A percentile compares a stretch with the other conserved stretches of the same genome.
These are phyloP conservation scores for Lactuca sativa DNA, from an alignment of 129 eudicot genomes.

Conservation along the genomic window DNA sequence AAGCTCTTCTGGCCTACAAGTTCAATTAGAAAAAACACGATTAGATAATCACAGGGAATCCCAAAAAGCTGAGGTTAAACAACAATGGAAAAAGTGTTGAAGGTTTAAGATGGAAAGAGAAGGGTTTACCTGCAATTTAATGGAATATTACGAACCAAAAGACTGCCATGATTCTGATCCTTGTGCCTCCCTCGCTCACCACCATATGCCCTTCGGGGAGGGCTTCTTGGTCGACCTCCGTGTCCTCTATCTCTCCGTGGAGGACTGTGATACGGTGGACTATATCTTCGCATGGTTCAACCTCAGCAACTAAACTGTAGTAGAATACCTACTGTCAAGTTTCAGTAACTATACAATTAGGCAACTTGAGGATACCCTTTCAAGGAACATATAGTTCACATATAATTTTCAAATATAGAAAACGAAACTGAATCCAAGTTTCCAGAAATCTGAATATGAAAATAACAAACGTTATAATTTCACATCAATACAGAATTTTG, in stretches of 20 bases:
- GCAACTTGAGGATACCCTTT: not conserved
- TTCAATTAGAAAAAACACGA: not conserved
- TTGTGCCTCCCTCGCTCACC: conserved; percentile 61
- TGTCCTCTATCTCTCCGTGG: conserved; percentile 69
- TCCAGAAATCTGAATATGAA: conserved; percentile 1
- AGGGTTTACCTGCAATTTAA: conserved; percentile 53
- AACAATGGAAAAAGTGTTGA: not conserved
- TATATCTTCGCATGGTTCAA: conserved; percentile 58
- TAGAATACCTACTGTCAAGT: not conserved
- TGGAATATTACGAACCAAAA: conserved; percentile 68
- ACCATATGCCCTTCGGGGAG: conserved; percentile 58
- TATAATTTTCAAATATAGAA: not conserved
- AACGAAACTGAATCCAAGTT: not conserved
- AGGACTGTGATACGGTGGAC: conserved; percentile 65
- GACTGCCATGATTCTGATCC: conserved; percentile 67
- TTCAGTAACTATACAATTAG: not conserved
- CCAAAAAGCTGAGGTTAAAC: not conserved
- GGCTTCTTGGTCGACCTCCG: conserved; percentile 61
- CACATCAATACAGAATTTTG: not conserved
- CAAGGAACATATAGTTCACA: not conserved
- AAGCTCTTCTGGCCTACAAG: conserved; percentile 66
- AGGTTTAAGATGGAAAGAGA: not conserved
- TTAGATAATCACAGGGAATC: not conserved
- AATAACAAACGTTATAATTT: not conserved
- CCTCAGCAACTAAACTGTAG: conserved; percentile 16